These are phyloP conservation scores for Mollisia scopiformis DNA, from an alignment of 2,329 filamentous ascomycete species.

Conservation along the genomic window DNA sequence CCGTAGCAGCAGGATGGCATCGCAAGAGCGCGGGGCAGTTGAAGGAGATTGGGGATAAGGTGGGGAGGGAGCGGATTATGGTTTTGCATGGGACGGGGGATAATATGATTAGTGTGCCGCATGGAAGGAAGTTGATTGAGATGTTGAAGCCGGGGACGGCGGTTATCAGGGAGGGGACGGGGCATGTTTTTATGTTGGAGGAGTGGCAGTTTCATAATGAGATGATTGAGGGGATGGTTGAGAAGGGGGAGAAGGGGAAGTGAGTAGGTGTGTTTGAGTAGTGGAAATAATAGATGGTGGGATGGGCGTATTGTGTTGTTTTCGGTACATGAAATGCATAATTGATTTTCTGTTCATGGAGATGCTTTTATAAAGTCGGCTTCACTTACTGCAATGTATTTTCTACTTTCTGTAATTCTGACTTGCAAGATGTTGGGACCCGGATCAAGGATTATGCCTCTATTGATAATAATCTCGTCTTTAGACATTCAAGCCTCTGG, in stretches of 20 bases:
- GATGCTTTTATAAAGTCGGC: background rate
- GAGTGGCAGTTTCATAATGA: conserved; percentile 69
- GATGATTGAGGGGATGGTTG: conserved; percentile 50
- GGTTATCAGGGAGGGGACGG: conserved; percentile 69
- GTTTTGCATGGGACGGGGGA: conserved; percentile 78
- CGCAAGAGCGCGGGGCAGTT: conserved; percentile 72
- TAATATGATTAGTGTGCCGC: conserved; percentile 74
- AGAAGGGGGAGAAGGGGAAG: conserved; percentile 20
- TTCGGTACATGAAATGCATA: no score
- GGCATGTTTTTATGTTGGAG: conserved; percentile 78
- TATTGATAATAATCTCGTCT: no score
- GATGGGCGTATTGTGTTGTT: background rate
- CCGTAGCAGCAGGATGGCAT: conserved; percentile 80
- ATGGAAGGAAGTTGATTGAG: conserved; percentile 70
- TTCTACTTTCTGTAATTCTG: background rate
- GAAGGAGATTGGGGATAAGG: conserved; percentile 62
- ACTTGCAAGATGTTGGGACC: no score
- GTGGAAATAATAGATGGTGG: background rate
- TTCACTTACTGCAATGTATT: background rate
- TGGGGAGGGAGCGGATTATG: conserved; percentile 75
- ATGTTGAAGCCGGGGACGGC: conserved; percentile 64
- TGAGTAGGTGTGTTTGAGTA: background rate
- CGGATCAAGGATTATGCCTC: no score
- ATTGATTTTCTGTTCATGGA: no score
- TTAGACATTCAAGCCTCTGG: no score